Evolutionary conservation across 805 yeast genomes (phyloP), one percentile per base, ranked within the genome.

Genomic region (Metschnikowia peoriensis): DNA sequence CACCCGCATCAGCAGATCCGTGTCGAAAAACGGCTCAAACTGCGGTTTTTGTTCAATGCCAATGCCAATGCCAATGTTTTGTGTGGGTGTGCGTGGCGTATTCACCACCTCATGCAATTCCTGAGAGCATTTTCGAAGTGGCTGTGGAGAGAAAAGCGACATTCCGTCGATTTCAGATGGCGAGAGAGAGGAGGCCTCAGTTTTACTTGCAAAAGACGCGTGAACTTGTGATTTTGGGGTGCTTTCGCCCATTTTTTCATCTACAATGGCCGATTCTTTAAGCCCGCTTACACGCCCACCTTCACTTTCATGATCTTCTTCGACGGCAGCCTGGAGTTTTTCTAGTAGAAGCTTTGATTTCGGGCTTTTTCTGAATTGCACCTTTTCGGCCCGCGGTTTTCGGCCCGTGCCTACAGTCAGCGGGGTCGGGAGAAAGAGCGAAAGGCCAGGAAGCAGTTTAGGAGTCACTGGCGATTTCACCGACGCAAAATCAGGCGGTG

Each of bases 401-500:
- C 58, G 46, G n/a, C 60, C 58, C 3, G 62, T 37, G 14, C 59
- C 60, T 6, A 51, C 53, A 5, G 62, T 59, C 59, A 53, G 58
- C 11, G 61, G 62, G 11, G 61, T 59, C 12, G 62, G 61, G 3
- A 55, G 48, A 28, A 46, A 50, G 6, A 50, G 35, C 11, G 53
- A 50, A 2, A 44, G 45, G 4, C 49, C 46, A 2, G 39, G 38
- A 9, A 41, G 39, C 44, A 43, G 28, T 16, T 14, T 46, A 5
- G 51, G 51, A 8, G 51, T 39, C 44, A 11, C 27, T 4, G 45
- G 50, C 28, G 50, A 46, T 12, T 38, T 10, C 16, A 8, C 41
- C 28, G 47, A 45, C 22, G 22, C 22, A 22, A 22, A 22, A 22
- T 22, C 22, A 4, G 22, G 22, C 4, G 22, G 22, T 22, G 22